These are phyloP conservation scores for Castanea mollissima DNA, from an alignment of 306 rosid species.

Conservation along the genomic window DNA sequence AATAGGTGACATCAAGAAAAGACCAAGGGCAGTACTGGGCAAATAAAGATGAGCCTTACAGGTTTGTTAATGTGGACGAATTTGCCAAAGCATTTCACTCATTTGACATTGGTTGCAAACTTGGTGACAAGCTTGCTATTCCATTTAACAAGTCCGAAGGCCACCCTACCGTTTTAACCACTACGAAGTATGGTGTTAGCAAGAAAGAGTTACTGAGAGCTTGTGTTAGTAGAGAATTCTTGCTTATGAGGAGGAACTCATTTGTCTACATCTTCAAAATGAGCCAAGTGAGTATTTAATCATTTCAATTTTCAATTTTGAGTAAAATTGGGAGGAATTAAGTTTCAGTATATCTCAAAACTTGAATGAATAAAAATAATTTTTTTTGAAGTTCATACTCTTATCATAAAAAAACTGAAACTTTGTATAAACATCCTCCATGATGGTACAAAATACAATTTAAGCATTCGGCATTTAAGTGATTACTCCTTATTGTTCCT, in stretches of 20 bases:
- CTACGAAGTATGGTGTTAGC: constrained; percentile 60
- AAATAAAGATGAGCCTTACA: constrained; percentile 58
- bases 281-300: constrained; percentile 52
- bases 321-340: background rate
- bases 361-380: no score
- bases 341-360: no score
- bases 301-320: background rate
- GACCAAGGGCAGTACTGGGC: constrained; percentile 93
- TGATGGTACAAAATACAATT: background rate
- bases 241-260: constrained; percentile 92
- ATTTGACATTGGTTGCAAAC: constrained; percentile 61
- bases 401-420: background rate
- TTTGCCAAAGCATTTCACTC: constrained; percentile 73
- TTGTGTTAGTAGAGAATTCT: constrained; percentile 67
- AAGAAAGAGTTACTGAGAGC: constrained; percentile 70
- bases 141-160: constrained; percentile 68
- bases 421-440: background rate
- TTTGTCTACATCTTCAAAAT: constrained; percentile 76
- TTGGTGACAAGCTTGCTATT: constrained; percentile 74
- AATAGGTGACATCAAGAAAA: constrained; percentile 84
- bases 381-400: background rate
- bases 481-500: background rate
- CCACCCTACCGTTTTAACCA: constrained; percentile 71
- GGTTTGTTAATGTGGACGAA: constrained; percentile 55
- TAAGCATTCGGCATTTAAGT: background rate